Conservation (phyloP, 2,329 filamentous ascomycete genomes). For the Nigrospora sphaerica region DNA sequence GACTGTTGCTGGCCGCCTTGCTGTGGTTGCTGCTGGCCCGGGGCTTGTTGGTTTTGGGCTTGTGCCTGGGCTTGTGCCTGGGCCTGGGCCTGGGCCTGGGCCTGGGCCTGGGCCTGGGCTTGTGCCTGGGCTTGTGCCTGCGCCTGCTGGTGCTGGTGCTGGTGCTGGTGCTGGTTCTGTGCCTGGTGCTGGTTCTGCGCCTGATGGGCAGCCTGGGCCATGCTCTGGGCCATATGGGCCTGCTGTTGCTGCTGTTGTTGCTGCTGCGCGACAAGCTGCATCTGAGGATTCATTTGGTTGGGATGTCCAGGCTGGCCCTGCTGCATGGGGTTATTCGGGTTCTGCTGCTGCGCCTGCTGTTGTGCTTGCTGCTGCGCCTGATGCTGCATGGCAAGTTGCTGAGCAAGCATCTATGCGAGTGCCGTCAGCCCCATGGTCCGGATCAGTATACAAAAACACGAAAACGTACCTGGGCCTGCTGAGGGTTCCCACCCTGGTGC, state of each 20-base stretch:
- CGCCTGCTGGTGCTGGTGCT: conserved; percentile 9
- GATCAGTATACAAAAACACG: neutral
- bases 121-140: conserved; percentile 11
- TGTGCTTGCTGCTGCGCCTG: conserved; percentile 23
- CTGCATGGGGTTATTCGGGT: conserved; percentile 33
- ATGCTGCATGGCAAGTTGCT: conserved; percentile 28
- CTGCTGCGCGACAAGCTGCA: conserved; percentile 28
- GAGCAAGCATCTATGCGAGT: conserved; percentile 14
- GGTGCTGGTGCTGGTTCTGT: conserved; percentile 11
- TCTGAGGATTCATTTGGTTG: conserved; percentile 31
- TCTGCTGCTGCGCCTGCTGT: conserved; percentile 30
- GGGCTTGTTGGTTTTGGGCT: conserved; percentile 12
- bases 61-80: conserved; percentile 14
- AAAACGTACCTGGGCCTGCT: conserved; percentile 18
- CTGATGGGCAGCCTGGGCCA: conserved; percentile 26
- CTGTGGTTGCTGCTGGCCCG: conserved; percentile 13
- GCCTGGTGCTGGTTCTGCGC: conserved; percentile 15
- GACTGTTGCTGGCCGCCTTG: conserved; percentile 9
- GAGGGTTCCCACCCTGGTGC: conserved; percentile 14
- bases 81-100: neutral
- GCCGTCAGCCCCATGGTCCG: neutral
- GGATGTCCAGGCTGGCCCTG: conserved; percentile 25
- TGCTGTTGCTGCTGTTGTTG: conserved; percentile 6
- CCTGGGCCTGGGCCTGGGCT: conserved; percentile 8
- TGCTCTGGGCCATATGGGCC: neutral